Evolutionary conservation across 2,329 filamentous ascomycete species (phyloP).

Genomic region (Diplodia seriata): DNA sequence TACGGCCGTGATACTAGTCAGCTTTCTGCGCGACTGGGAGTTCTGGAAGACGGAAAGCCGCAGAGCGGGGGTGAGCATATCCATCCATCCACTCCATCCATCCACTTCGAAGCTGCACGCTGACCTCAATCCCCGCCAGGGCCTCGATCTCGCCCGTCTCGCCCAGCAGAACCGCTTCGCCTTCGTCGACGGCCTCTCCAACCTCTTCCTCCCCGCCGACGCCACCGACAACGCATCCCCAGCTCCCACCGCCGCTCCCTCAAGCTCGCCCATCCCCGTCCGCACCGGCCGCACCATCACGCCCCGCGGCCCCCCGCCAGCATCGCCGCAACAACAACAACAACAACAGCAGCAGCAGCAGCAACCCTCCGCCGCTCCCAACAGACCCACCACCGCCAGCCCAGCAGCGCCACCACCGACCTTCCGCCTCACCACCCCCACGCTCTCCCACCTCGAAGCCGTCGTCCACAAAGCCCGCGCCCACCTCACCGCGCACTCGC

Average conservation of each 20-base stretch:
- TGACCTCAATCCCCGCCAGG: slow-evolving; percentile 52
- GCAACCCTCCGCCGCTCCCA: slow-evolving; percentile 16
- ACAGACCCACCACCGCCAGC: not conserved
- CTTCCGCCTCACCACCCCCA: slow-evolving; percentile 40
- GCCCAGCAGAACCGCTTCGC: slow-evolving; percentile 66
- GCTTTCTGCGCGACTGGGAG: slow-evolving; percentile 77
- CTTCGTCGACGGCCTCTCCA: slow-evolving; percentile 77
- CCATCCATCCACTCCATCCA: not conserved
- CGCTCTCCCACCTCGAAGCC: slow-evolving; percentile 39
- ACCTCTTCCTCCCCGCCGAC: slow-evolving; percentile 55
- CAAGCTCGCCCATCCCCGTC: slow-evolving; percentile 18
- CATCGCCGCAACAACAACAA: not conserved
- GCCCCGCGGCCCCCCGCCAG: slow-evolving; percentile 15
- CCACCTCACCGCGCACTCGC: slow-evolving; percentile 31
- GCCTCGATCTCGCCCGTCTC: slow-evolving; percentile 72
- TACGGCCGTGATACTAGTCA: slow-evolving; percentile 71
- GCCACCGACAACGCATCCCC: slow-evolving; percentile 3
- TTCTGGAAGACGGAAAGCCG: slow-evolving; percentile 79
- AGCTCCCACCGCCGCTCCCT: not conserved
- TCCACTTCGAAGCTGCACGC: not conserved
- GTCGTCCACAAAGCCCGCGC: slow-evolving; percentile 42
- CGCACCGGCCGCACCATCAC: slow-evolving; percentile 35
- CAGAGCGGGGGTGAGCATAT: slow-evolving; percentile 64
- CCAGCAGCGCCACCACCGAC: slow-evolving; percentile 8
- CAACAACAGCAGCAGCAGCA: not conserved